Evolutionary conservation across 2,329 filamentous ascomycete genomes (phyloP).

Genomic region (Juglanconis oblonga): DNA sequence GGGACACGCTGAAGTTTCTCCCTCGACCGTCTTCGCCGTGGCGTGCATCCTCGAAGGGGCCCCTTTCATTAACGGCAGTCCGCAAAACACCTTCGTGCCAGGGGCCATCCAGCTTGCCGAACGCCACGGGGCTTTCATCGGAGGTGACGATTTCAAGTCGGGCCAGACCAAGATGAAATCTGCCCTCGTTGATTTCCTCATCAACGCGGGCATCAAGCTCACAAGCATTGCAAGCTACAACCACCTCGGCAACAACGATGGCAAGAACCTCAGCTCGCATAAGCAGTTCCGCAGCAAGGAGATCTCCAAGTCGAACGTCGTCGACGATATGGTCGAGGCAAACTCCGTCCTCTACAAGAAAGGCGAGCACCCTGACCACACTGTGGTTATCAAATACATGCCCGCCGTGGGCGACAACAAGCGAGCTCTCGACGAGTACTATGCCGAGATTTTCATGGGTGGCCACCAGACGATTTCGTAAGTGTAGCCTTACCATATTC

Average conservation of each 20-base stretch:
- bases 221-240: conserved; percentile 99
- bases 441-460: conserved; percentile 98
- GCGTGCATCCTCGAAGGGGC: conserved; percentile 85
- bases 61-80: conserved; percentile 98
- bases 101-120: conserved; percentile 88
- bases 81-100: conserved; percentile 98
- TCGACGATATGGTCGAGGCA: conserved; percentile 98
- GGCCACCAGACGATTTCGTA: conserved; percentile 94
- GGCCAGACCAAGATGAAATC: conserved; percentile 99
- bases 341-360: conserved; percentile 87
- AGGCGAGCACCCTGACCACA: conserved; percentile 95
- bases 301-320: conserved; percentile 98
- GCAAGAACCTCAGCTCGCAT: conserved; percentile 96
- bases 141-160: conserved; percentile 99
- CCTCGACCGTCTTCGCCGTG: conserved; percentile 93
- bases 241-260: conserved; percentile 98
- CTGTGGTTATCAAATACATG: conserved; percentile 99
- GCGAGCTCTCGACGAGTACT: conserved; percentile 98
- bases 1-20: conserved; percentile 87
- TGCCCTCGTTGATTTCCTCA: conserved; percentile 94
- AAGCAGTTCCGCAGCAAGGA: conserved; percentile 99
- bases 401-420: conserved; percentile 98
- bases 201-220: conserved; percentile 97
- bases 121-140: conserved; percentile 84
- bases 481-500: conserved; percentile 32